phyloP scores from a whole-genome alignment of 2,329 filamentous ascomycete genomes.

The Chaetomiaceae sp. region DNA sequence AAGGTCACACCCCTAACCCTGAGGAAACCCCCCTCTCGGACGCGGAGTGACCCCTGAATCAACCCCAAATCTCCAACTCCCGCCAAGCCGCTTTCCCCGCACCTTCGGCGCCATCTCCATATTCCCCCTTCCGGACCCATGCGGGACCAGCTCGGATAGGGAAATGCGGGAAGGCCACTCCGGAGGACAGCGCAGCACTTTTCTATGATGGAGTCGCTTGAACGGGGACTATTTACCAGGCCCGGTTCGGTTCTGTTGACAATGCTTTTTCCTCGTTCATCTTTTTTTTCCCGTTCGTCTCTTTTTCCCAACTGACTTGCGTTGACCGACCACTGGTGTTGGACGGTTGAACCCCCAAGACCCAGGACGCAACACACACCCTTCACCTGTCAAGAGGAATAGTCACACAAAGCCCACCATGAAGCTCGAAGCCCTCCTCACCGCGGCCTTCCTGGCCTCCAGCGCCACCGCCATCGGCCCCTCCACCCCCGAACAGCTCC shows the following conservation, averaged over 20 bases:
- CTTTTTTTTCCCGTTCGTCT: neutral
- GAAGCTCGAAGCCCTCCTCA: constrained; percentile 22
- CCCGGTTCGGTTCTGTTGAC: neutral
- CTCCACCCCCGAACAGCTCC: constrained; percentile 20
- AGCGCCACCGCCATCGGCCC: constrained; percentile 23
- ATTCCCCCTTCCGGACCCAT: constrained; percentile 13
- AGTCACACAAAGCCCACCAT: constrained; percentile 16
- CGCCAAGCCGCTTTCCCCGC: neutral
- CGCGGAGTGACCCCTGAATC: too few relatives aligned
- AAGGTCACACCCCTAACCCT: too few relatives aligned
- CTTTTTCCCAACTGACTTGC: neutral
- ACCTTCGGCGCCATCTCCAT: constrained; percentile 2
- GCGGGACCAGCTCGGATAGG: constrained; percentile 24
- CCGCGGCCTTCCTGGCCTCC: constrained; percentile 27
- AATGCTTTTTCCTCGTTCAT: neutral
- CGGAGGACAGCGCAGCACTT: constrained; percentile 27
- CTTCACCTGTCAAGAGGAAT: too few relatives aligned
- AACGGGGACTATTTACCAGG: constrained; percentile 13
- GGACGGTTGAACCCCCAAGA: too few relatives aligned
- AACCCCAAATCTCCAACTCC: neutral
- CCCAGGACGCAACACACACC: too few relatives aligned
- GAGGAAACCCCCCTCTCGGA: too few relatives aligned
- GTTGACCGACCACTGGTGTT: too few relatives aligned
- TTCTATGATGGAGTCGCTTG: constrained; percentile 7
- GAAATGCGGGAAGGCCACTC: constrained; percentile 27